Conservation (phyloP, 139 green algal genomes). For the Picochlorum sp. region DNA sequence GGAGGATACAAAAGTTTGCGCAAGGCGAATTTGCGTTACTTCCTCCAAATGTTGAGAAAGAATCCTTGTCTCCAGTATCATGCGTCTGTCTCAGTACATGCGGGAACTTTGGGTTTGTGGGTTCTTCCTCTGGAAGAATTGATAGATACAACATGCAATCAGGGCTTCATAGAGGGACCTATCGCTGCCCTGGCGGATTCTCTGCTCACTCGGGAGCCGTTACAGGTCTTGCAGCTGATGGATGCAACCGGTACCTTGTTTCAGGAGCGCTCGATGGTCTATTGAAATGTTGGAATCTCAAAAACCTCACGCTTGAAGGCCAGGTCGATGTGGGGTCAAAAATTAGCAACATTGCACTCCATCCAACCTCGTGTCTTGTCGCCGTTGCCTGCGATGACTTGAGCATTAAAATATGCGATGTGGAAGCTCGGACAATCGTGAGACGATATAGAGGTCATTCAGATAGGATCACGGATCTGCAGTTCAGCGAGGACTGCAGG, state of each 20-base stretch:
- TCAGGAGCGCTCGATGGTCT: constrained; percentile 49
- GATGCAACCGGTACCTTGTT: constrained; percentile 60
- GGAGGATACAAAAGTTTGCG: constrained; percentile 70
- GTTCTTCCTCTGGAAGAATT: constrained; percentile 58
- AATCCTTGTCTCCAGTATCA: background rate
- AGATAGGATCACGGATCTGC: constrained; percentile 69
- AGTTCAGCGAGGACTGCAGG: constrained; percentile 61
- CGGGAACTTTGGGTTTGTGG: constrained; percentile 95
- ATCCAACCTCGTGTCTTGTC: constrained; percentile 36
- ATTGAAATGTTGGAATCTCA: constrained; percentile 79
- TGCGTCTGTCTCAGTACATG: constrained; percentile 57
- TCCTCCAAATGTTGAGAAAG: constrained; percentile 24
- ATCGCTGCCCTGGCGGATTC: constrained; percentile 6
- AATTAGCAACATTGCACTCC: constrained; percentile 31
- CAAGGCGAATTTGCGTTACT: constrained; percentile 61
- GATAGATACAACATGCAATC: constrained; percentile 97
- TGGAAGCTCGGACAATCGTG: constrained; percentile 53
- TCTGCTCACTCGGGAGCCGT: constrained; percentile 45
- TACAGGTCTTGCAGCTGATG: constrained; percentile 47
- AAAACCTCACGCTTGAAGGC: constrained; percentile 29
- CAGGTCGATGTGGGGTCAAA: constrained; percentile 27
- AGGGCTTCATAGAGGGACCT: constrained; percentile 67
- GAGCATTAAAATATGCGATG: constrained; percentile 48
- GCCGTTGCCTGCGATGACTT: constrained; percentile 53
- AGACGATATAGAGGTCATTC: constrained; percentile 72